Conservation (phyloP, 768 basidiomycete genomes). For the Boletus sp. region DNA sequence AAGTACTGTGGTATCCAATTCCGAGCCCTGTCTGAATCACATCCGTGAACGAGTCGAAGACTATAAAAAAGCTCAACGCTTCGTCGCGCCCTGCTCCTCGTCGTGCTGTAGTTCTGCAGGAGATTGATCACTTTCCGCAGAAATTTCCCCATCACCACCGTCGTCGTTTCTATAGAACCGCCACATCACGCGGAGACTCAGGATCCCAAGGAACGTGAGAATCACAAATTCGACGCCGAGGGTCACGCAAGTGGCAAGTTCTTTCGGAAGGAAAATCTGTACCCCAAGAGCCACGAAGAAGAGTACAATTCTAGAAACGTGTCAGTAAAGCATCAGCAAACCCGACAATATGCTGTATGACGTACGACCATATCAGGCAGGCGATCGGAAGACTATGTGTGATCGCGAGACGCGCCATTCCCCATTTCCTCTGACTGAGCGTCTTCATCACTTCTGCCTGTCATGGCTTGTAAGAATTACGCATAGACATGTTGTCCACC, state of each 20-base stretch:
- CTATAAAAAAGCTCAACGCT: neutral
- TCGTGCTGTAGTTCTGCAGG: neutral
- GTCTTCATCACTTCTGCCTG: slow-evolving; percentile 2
- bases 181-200: neutral
- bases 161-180: neutral
- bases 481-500: too few species aligned
- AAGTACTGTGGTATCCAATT: too few species aligned
- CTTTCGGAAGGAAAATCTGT: too few species aligned
- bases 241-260: neutral
- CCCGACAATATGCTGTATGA: neutral
- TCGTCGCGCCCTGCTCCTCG: neutral
- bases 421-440: neutral
- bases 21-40: neutral
- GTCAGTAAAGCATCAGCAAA: neutral
- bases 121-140: neutral
- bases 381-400: slow-evolving; percentile 16
- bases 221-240: slow-evolving; percentile 9
- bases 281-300: slow-evolving; percentile 4
- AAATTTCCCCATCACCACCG: neutral
- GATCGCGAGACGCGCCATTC: slow-evolving; percentile 11
- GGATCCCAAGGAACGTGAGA: neutral
- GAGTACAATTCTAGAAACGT: slow-evolving; percentile 4
- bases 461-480: neutral
- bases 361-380: slow-evolving; percentile 16
- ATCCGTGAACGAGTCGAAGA: neutral